phyloP scores from a whole-genome alignment of 2,329 filamentous ascomycete species.

The Colletotrichum plurivorum region DNA sequence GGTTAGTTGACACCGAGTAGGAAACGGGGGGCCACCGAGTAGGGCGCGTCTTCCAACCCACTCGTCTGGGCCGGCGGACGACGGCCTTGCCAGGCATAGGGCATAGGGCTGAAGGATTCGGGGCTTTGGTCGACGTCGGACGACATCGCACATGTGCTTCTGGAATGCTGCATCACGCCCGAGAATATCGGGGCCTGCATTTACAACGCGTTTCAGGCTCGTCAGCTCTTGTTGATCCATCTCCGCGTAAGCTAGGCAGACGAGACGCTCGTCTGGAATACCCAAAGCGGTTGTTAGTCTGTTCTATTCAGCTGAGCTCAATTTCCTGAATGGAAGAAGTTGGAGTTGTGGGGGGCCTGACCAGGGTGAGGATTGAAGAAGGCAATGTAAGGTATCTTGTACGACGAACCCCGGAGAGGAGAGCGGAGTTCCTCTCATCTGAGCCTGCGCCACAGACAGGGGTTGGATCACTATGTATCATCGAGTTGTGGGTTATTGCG shows the following conservation, averaged over 20 bases:
- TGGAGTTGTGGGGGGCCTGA: conserved; percentile 17
- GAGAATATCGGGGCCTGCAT: background rate
- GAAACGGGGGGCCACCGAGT: too few species aligned
- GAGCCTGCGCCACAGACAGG: conserved; percentile 20
- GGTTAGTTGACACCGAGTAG: too few species aligned
- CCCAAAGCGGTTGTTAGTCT: background rate
- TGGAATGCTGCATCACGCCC: background rate
- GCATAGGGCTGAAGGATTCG: conserved; percentile 38
- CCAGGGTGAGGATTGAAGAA: background rate
- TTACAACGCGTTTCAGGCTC: conserved; percentile 1
- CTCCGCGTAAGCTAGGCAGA: background rate
- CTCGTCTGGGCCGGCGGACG: conserved; percentile 9
- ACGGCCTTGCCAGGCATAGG: conserved; percentile 3
- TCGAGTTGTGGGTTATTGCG: conserved; percentile 5
- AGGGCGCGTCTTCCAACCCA: too few species aligned
- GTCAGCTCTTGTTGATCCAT: background rate
- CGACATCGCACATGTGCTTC: conserved; percentile 22
- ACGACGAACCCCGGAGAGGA: background rate
- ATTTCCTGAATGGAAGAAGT: background rate
- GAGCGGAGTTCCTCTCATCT: conserved; percentile 26
- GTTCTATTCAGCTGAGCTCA: conserved; percentile 10
- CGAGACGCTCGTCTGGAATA: background rate
- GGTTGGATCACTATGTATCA: conserved; percentile 1
- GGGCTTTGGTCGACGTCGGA: conserved; percentile 20
- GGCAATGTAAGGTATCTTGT: background rate